These are phyloP conservation scores for Boletus edulis DNA, from an alignment of 768 basidiomycete species.

Conservation along the genomic window DNA sequence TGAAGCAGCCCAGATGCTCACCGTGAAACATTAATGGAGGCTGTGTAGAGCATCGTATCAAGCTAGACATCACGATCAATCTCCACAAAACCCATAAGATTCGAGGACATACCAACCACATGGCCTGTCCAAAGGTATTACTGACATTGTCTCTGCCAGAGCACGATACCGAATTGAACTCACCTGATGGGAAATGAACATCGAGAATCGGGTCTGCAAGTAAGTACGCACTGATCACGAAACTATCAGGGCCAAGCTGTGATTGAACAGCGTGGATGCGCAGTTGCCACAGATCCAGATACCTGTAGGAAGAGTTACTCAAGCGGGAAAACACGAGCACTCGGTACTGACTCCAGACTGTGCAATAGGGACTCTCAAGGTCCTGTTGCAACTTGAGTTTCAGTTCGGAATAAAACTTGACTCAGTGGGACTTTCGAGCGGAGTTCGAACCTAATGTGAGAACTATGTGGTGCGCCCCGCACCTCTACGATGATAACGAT, in stretches of 20 bases:
- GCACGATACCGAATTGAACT: slow-evolving; percentile 56
- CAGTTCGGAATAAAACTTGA: too few relatives aligned
- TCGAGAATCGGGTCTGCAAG: background rate
- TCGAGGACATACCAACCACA: slow-evolving; percentile 44
- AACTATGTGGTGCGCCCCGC: too few relatives aligned
- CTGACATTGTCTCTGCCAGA: slow-evolving; percentile 39
- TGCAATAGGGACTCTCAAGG: too few relatives aligned
- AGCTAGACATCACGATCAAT: slow-evolving; percentile 6
- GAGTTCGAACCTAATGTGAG: too few relatives aligned
- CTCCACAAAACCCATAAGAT: background rate
- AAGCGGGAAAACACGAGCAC: background rate
- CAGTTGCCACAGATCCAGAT: slow-evolving; percentile 55
- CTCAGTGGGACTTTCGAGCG: too few relatives aligned
- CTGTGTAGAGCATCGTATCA: slow-evolving; percentile 16
- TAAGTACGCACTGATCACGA: slow-evolving; percentile 40
- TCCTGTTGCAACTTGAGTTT: too few relatives aligned
- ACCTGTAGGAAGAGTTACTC: slow-evolving; percentile 29
- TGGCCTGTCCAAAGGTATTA: slow-evolving; percentile 50
- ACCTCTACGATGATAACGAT: too few relatives aligned
- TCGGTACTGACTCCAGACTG: slow-evolving; percentile 37
- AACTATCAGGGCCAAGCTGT: slow-evolving; percentile 46
- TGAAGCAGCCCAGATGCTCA: slow-evolving; percentile 10
- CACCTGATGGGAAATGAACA: slow-evolving; percentile 33
- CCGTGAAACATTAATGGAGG: slow-evolving; percentile 47
- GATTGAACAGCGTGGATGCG: slow-evolving; percentile 46